Evolutionary conservation across 257 asterid genomes (phyloP), one percentile per base, ranked within the genome.

Genomic region (Capsicum chinense): DNA sequence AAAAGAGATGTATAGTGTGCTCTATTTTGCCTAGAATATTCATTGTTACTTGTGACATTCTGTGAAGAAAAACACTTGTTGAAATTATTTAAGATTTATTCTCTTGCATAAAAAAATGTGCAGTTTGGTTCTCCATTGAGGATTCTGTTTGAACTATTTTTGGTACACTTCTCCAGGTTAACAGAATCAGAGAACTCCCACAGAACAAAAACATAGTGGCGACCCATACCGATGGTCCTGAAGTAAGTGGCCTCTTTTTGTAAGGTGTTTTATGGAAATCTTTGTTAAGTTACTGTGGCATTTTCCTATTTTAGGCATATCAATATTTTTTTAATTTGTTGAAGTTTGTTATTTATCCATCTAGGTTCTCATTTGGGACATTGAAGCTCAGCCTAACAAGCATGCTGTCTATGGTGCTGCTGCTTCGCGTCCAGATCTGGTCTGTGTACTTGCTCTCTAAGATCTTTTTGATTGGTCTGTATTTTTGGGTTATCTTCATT

Each of bases 331-430:
- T 70, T 16, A 19, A 15, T 78, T 68, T 58, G 79, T 83, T 58
- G 68, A 57, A 83, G 5, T 76, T 76, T 86, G 68, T 60, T 74
- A 33, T 50, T 73, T 84, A 21, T 79, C 66, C 17, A 59, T 64
- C 73, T 80, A 97, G 98, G 97, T 97, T 87, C 97, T 97, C 80
- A 97, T 97, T 69, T 97, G 99, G 99, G 99, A 97, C 85, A 91
- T 97, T 85, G 98, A 97, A 89, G 85, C 99, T 37, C 99, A 95
- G 85, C 99, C 99, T 67, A 93, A 97, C 85, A 90, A 97, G 76
- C 98, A 97, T 79, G 99, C 98, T 82, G 90, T 92, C 67, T 90
- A 88, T 82, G 99, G 99, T 86, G 97, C 97, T 83, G 86, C 90
- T 7, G 97, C 94, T 83, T 97, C 99, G 50, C 91, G 88, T 83